Evolutionary conservation across 148 eudicot genomes (phyloP).

Genomic region (Fagopyrum esculentum): DNA sequence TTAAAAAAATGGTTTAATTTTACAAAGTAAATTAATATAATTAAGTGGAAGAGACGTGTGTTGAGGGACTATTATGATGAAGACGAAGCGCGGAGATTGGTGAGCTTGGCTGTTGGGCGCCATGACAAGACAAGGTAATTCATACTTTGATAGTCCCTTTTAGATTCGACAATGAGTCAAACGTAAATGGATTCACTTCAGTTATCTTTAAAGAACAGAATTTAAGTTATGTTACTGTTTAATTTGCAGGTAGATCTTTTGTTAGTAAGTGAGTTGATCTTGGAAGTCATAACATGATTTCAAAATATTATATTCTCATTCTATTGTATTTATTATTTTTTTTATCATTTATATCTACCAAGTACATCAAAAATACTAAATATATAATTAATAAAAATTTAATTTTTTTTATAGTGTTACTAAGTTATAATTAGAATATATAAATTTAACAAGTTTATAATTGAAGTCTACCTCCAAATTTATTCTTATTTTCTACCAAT

Average conservation of each 20-base stretch:
- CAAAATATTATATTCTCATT: no score
- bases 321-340: no score
- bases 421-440: no score
- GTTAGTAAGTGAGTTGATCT: neutral
- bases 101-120: neutral
- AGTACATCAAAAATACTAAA: no score
- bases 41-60: constrained; percentile 11
- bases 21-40: neutral
- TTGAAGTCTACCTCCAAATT: no score
- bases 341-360: no score
- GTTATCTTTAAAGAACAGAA: neutral
- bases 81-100: neutral
- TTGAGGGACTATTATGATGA: neutral
- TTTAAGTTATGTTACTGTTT: neutral
- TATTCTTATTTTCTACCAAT: no score
- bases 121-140: neutral
- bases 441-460: no score
- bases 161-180: neutral
- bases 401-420: no score
- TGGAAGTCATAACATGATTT: no score
- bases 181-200: neutral
- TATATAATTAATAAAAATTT: no score
- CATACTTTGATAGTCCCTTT: neutral
- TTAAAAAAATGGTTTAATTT: neutral
- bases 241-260: neutral